Evolutionary conservation across 306 rosid genomes (phyloP).

Genomic region (Medicago truncatula): DNA sequence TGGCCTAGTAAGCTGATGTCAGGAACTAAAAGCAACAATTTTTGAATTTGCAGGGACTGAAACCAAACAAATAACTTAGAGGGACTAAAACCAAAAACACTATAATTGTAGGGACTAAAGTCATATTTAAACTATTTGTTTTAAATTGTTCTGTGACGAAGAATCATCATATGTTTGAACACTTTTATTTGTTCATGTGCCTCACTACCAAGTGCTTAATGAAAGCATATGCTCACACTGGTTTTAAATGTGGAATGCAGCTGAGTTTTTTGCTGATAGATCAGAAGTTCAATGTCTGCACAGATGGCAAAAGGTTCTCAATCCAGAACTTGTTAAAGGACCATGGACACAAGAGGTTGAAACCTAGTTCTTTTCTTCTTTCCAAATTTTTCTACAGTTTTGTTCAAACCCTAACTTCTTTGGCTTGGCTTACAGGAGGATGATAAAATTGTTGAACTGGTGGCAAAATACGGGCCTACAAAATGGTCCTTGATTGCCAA

Average conservation of each 20-base stretch:
- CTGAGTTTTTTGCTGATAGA: conserved; percentile 86
- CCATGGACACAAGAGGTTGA: conserved; percentile 97
- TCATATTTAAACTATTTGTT: background rate
- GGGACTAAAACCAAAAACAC: no score
- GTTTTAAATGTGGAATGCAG: conserved; percentile 64
- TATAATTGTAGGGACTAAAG: no score
- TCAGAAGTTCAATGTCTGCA: conserved; percentile 99
- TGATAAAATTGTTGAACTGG: conserved; percentile 85
- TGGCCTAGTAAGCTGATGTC: no score
- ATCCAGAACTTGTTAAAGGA: conserved; percentile 97
- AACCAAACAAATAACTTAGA: no score
- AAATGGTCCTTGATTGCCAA: conserved; percentile 98
- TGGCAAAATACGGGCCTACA: conserved; percentile 79
- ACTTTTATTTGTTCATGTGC: conserved; percentile 28
- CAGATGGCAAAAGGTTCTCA: conserved; percentile 99
- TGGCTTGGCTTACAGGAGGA: conserved; percentile 74
- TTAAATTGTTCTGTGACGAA: conserved; percentile 2
- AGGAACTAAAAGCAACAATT: no score
- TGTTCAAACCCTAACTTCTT: conserved; percentile 38
- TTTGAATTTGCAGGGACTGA: no score
- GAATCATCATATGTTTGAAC: conserved; percentile 13
- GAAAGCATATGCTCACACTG: conserved; percentile 29
- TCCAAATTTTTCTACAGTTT: conserved; percentile 14
- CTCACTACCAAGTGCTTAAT: conserved; percentile 24
- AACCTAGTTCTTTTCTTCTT: conserved; percentile 29